Conservation (phyloP, 345 rosid genomes). For the Hypericum androsaemum region DNA sequence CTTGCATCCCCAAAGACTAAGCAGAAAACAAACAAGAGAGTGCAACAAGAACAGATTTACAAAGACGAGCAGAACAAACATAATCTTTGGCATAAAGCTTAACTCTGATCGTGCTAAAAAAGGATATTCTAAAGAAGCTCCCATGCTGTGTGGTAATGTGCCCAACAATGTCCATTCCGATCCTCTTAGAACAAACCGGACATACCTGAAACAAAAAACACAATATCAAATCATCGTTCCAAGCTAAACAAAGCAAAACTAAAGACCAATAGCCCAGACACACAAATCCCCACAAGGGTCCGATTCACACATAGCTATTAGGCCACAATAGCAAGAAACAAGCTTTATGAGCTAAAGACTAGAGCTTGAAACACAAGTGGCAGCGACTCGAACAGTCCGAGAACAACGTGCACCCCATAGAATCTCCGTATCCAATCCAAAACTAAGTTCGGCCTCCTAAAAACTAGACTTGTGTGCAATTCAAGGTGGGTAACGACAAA, state of each 20-base stretch:
- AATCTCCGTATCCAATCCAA: no score
- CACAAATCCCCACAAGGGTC: no score
- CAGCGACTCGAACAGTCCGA: no score
- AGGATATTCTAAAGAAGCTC: conserved; percentile 76
- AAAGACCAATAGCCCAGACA: no score
- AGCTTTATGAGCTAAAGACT: no score
- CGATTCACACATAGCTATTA: no score
- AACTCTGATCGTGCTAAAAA: neutral
- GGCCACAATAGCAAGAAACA: no score
- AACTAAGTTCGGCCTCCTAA: no score
- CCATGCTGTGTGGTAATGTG: conserved; percentile 69
- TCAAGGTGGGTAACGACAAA: neutral
- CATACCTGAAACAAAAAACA: conserved; percentile 43
- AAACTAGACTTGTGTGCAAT: no score
- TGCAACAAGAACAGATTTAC: neutral
- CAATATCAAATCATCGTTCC: conserved; percentile 2
- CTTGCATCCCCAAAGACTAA: neutral
- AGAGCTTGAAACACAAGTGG: no score
- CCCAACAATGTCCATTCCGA: conserved; percentile 58
- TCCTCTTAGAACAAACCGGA: conserved; percentile 65
- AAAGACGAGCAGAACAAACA: neutral
- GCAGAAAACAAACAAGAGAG: conserved; percentile 4
- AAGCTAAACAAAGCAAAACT: neutral
- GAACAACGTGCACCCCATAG: no score
- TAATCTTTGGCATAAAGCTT: neutral